Base-by-base conservation (phyloP, 495 filamentous ascomycete genomes). In the Lophiostoma macrostomum region DNA sequence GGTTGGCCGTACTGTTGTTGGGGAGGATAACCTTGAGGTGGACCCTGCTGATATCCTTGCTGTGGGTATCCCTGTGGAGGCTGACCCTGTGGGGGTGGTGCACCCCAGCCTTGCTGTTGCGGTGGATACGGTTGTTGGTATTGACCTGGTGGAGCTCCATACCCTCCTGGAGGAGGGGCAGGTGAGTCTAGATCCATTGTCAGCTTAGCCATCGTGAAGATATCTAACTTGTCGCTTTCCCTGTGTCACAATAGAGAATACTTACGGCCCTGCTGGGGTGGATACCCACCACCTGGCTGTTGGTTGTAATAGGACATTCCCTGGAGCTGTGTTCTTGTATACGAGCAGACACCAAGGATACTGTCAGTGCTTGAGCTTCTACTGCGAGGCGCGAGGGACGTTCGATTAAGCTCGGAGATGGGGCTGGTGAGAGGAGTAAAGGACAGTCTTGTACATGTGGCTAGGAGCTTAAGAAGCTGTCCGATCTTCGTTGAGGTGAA, bases 51-150 rank as follows among this genome's bases (percentile, higher is more conserved):
- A 51, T 60, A n/a, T n/a, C n/a, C n/a, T n/a, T n/a, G n/a, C n/a
- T n/a, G n/a, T n/a, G n/a, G n/a, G n/a, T n/a, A n/a, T n/a, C n/a
- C n/a, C n/a, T n/a, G n/a, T n/a, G n/a, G n/a, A n/a, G n/a, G n/a
- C n/a, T n/a, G n/a, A n/a, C n/a, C 39, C 30, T 63, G 67, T 8
- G 61, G 63, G 13, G 58, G 59, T 11, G 35, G 28, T 28, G 56
- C 58, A n/a, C 39, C 41, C 35, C 63, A 64, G 28, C 54, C 46
- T 40, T 47, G 40, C 14, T 24, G 31, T 16, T 20, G 52, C 3
- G 50, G 50, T 12, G 53, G 52, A 38, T 42, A 31, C 20, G 53
- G 43, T 4, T 44, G 50, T 5, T 35, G 23, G n/a, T 51, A 36
- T 38, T 48, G 36, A 23, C 27, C 27, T 19, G 38, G 38, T 13